These are phyloP conservation scores for Trichoderma orchidacearum DNA, from an alignment of 495 filamentous ascomycete genomes.

Conservation along the genomic window DNA sequence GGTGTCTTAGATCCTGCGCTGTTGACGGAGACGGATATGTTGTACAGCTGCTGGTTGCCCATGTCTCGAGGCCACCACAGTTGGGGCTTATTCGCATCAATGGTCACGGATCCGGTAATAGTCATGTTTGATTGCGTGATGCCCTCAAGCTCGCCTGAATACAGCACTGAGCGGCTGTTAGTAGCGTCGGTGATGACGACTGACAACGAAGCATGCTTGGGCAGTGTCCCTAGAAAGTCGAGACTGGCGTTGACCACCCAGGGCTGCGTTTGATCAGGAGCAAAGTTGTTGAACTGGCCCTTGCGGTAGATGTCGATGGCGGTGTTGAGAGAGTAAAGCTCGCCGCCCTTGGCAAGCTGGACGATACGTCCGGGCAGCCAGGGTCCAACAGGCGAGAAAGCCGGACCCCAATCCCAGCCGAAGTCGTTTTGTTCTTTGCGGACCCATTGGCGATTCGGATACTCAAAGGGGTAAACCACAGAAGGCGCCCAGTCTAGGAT, in stretches of 20 bases:
- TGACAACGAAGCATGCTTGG: slow-evolving; percentile 28
- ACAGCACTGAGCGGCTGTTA: slow-evolving; percentile 27
- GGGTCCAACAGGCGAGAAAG: slow-evolving; percentile 49
- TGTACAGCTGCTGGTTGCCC: slow-evolving; percentile 47
- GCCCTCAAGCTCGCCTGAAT: slow-evolving; percentile 27
- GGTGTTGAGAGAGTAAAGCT: slow-evolving; percentile 43
- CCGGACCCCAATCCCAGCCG: slow-evolving; percentile 59
- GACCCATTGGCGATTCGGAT: slow-evolving; percentile 46
- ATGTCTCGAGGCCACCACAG: slow-evolving; percentile 53
- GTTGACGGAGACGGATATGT: slow-evolving; percentile 38
- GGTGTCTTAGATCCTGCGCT: slow-evolving; percentile 18
- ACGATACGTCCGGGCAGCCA: slow-evolving; percentile 50
- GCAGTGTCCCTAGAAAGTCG: slow-evolving; percentile 43
- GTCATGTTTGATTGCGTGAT: slow-evolving; percentile 29
- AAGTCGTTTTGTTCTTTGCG: slow-evolving; percentile 60
- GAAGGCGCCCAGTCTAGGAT: slow-evolving; percentile 27
- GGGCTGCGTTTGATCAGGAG: slow-evolving; percentile 43
- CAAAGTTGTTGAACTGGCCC: slow-evolving; percentile 46
- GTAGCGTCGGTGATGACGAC: slow-evolving; percentile 37
- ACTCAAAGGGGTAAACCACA: slow-evolving; percentile 37
- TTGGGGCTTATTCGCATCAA: slow-evolving; percentile 33
- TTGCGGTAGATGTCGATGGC: slow-evolving; percentile 48
- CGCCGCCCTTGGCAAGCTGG: slow-evolving; percentile 28
- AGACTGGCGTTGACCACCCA: slow-evolving; percentile 65
- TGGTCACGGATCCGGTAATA: slow-evolving; percentile 35